Conservation (phyloP, 495 filamentous ascomycete species). For the Annulohypoxylon nitens region DNA sequence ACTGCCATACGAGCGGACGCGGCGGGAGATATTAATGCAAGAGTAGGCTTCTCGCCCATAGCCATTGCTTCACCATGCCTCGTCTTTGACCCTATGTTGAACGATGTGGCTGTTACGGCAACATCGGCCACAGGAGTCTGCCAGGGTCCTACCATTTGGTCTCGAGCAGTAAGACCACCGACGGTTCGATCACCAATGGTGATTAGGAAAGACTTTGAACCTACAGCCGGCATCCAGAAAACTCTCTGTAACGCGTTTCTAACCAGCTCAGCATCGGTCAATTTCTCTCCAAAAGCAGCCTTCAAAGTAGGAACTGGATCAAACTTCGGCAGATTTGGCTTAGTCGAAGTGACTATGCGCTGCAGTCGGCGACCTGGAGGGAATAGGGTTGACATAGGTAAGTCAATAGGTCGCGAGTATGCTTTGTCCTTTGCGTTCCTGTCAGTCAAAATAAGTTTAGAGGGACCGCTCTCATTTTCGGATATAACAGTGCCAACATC, state of each 20-base stretch:
- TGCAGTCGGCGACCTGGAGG: slow-evolving; percentile 90
- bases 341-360: slow-evolving; percentile 80
- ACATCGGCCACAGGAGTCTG: slow-evolving; percentile 96
- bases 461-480: slow-evolving; percentile 69
- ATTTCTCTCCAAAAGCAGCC: slow-evolving; percentile 62
- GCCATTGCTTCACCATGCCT: slow-evolving; percentile 95
- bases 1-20: slow-evolving; percentile 98
- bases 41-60: slow-evolving; percentile 92
- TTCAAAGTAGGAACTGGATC: slow-evolving; percentile 68
- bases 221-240: slow-evolving; percentile 86
- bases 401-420: slow-evolving; percentile 78
- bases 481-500: slow-evolving; percentile 85
- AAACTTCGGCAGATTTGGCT: slow-evolving; percentile 76
- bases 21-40: slow-evolving; percentile 90
- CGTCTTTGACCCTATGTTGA: slow-evolving; percentile 71
- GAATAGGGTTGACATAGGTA: slow-evolving; percentile 92
- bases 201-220: slow-evolving; percentile 96
- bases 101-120: slow-evolving; percentile 87
- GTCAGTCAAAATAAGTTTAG: slow-evolving; percentile 84
- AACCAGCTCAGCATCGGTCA: slow-evolving; percentile 72
- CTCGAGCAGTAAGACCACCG: slow-evolving; percentile 86
- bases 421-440: slow-evolving; percentile 79
- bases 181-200: slow-evolving; percentile 95
- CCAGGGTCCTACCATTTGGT: slow-evolving; percentile 98
- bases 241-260: slow-evolving; percentile 82